Evolutionary conservation across 495 filamentous ascomycete genomes (phyloP).

Genomic region (Cladorrhinum samala): DNA sequence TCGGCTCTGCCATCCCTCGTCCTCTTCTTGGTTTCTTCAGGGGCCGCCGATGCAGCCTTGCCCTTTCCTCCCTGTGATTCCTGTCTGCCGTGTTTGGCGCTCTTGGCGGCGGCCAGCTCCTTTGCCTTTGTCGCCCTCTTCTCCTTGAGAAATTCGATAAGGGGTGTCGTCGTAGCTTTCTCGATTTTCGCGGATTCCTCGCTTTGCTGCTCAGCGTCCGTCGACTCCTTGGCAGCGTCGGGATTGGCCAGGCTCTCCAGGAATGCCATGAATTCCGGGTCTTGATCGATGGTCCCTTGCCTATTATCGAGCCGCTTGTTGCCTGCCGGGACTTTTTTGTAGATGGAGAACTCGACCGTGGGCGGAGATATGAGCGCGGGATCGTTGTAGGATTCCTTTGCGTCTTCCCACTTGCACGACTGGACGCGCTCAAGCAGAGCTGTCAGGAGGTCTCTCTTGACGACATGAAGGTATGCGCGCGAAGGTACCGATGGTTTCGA

Average conservation of each 20-base stretch:
- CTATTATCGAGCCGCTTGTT: slow-evolving; percentile 73
- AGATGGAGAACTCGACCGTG: slow-evolving; percentile 71
- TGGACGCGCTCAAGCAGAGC: slow-evolving; percentile 62
- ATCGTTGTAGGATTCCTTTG: slow-evolving; percentile 61
- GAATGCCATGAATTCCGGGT: slow-evolving; percentile 90
- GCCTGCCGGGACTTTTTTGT: slow-evolving; percentile 64
- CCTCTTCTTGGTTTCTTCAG: slow-evolving; percentile 49
- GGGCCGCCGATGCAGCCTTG: slow-evolving; percentile 46
- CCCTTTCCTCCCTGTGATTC: slow-evolving; percentile 36
- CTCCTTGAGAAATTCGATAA: slow-evolving; percentile 85
- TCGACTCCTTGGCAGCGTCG: slow-evolving; percentile 40
- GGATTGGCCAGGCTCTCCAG: slow-evolving; percentile 81
- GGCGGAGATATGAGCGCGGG: slow-evolving; percentile 66
- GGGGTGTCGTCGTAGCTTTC: slow-evolving; percentile 71
- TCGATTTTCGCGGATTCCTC: slow-evolving; percentile 50
- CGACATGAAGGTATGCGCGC: slow-evolving; percentile 72
- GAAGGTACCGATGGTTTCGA: slow-evolving; percentile 71
- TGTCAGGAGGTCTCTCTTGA: slow-evolving; percentile 51
- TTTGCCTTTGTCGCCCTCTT: slow-evolving; percentile 86
- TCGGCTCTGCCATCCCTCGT: slow-evolving; percentile 40
- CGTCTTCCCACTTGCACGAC: slow-evolving; percentile 62
- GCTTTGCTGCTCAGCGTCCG: slow-evolving; percentile 41
- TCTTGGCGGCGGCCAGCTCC: slow-evolving; percentile 48
- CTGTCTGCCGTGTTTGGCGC: slow-evolving; percentile 43
- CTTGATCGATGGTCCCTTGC: slow-evolving; percentile 92